Base-by-base conservation (phyloP, 2,329 filamentous ascomycete species). In the Colletotrichum salicis region DNA sequence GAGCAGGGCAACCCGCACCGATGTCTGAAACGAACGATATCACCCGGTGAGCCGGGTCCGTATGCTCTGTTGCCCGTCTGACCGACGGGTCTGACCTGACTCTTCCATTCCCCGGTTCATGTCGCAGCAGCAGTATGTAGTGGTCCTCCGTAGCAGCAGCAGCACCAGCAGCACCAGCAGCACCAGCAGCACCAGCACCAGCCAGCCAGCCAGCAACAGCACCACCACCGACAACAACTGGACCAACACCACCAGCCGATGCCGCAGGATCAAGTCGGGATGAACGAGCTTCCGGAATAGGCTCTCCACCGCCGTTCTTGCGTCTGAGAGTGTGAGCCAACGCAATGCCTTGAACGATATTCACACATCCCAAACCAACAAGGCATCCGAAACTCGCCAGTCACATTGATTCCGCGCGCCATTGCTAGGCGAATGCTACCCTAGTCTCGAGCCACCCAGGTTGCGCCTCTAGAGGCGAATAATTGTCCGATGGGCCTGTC, bases 21-120 rank as follows among this genome's bases (percentile, higher is more conserved):
- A 48, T 48, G 59, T 71, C 65, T 71, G 69, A 71, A 71, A 71
- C 69, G 52, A 64, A 59, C 64, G 58, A 71, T 71, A 71, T 71
- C 69, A 71, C 69, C 69, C 65, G 54, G 69, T 60, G 69, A 68
- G 69, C 58, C 58, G 41, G 24, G 29, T 29, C n/a, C 41, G 41
- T 48, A 48, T 52, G 41, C 41, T 45, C 33, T 41, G 24, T 45
- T 48, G 57, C 24, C n/a, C 29, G 29, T 27, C 59, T 51, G 58
- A 60, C 58, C 11, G 24, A 31, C 35, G 19, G 13, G 27, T 31
- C 37, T 45, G 58, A 48, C 58, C 24, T n/a, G 37, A 29, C 24
- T 31, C 58, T 37, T 45, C 57, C 35, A n/a, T 29, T 29, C 22
- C 35, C 35, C 13, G 4, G 19, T 27, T 35, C 57, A 29, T 31